Conservation (phyloP, 2,329 filamentous ascomycete species). For the Trichoderma semiorbis region DNA sequence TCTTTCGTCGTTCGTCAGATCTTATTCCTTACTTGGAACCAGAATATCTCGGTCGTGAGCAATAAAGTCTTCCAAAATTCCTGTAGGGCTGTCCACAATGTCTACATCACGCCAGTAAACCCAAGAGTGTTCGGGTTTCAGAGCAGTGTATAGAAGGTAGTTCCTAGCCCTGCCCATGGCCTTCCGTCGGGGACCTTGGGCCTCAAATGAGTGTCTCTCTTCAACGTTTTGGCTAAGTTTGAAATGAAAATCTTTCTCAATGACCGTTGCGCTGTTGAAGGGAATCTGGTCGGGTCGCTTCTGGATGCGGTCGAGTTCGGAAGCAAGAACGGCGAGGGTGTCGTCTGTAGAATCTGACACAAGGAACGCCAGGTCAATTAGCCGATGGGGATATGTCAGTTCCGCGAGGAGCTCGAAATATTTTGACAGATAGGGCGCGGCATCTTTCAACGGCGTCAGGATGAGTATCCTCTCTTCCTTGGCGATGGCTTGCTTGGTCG, state of each 20-base stretch:
- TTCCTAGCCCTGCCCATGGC: slow-evolving; percentile 88
- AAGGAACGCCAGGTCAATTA: slow-evolving; percentile 93
- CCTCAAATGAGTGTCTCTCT: slow-evolving; percentile 79
- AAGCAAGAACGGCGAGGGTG: slow-evolving; percentile 78
- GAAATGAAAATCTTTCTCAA: slow-evolving; percentile 88
- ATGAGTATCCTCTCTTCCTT: slow-evolving; percentile 89
- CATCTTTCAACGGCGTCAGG: slow-evolving; percentile 89
- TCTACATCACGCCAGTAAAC: slow-evolving; percentile 99
- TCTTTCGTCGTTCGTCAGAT: neutral
- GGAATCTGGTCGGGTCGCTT: slow-evolving; percentile 73
- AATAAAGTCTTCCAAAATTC: slow-evolving; percentile 91
- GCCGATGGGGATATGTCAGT: slow-evolving; percentile 87
- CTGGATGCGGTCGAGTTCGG: slow-evolving; percentile 86
- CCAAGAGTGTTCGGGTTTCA: slow-evolving; percentile 96
- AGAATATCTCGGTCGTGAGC: slow-evolving; percentile 90
- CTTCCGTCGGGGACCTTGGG: slow-evolving; percentile 86
- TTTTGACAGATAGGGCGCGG: slow-evolving; percentile 73
- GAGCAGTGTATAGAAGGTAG: slow-evolving; percentile 76
- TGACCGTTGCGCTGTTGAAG: slow-evolving; percentile 78
- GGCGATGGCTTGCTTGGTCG: slow-evolving; percentile 70
- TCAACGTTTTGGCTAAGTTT: slow-evolving; percentile 73
- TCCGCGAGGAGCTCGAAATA: slow-evolving; percentile 91
- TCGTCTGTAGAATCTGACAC: slow-evolving; percentile 91
- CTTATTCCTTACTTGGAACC: slow-evolving; percentile 76
- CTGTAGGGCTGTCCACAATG: slow-evolving; percentile 83